Conservation (phyloP, 495 filamentous ascomycete species). For the Podospora fimiseda region DNA sequence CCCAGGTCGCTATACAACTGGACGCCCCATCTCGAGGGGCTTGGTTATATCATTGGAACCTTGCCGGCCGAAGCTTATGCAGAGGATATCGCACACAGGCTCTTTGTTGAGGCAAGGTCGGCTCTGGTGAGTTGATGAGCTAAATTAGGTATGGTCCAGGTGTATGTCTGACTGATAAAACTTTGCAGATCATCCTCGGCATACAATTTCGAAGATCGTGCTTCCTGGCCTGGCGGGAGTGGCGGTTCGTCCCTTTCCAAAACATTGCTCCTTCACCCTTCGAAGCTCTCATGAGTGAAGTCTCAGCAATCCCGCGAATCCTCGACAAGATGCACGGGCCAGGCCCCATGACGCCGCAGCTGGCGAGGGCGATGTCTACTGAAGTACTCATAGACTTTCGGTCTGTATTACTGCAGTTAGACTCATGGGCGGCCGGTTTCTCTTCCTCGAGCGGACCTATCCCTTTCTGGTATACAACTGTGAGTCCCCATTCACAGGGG, state of each 20-base stretch:
- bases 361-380: not conserved
- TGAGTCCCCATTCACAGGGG: no score
- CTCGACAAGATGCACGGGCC: conserved; percentile 12
- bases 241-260: conserved; percentile 27
- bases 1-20: conserved; percentile 21
- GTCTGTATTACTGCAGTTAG: conserved; percentile 7
- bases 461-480: conserved; percentile 5
- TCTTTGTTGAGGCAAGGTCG: conserved; percentile 34
- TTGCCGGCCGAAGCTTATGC: conserved; percentile 18
- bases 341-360: not conserved
- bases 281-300: conserved; percentile 27
- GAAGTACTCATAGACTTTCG: conserved; percentile 1
- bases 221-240: conserved; percentile 23
- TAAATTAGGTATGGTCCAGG: not conserved
- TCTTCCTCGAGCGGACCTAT: conserved; percentile 1
- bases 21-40: conserved; percentile 26
- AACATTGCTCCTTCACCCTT: conserved; percentile 21
- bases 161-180: not conserved
- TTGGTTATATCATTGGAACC: conserved; percentile 23
- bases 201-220: conserved; percentile 14
- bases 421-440: conserved; percentile 13
- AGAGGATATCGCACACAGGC: conserved; percentile 24
- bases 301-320: conserved; percentile 23
- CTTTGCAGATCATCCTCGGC: conserved; percentile 15
- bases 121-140: conserved; percentile 19